Conservation (phyloP, 1,284 basidiomycete species). For the Sanghuangporus weigelae region DNA sequence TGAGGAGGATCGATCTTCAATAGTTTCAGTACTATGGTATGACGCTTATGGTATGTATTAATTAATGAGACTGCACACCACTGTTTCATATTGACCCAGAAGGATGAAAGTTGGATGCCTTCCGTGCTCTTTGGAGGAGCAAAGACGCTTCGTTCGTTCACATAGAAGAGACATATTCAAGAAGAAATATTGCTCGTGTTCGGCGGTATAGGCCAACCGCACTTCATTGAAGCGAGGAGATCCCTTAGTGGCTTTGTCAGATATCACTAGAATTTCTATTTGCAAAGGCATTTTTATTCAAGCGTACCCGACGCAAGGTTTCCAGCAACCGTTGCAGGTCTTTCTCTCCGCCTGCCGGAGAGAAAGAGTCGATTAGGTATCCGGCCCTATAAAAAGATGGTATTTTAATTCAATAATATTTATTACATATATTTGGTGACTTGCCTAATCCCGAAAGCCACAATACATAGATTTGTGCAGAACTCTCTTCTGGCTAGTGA, state of each 20-base stretch:
- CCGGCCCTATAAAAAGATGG: constrained; percentile 28
- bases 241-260: not conserved
- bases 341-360: constrained; percentile 23
- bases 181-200: constrained; percentile 43
- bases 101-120: not conserved
- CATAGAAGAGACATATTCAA: constrained; percentile 29
- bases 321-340: constrained; percentile 26
- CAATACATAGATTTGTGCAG: constrained; percentile 5
- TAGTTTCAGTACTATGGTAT: too few species aligned
- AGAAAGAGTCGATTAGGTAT: constrained; percentile 37
- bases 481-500: constrained; percentile 3
- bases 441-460: constrained; percentile 16
- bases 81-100: not conserved
- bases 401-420: not conserved
- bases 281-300: not conserved
- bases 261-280: not conserved
- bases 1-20: constrained; percentile 4
- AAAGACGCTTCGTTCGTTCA: constrained; percentile 14
- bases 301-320: constrained; percentile 28
- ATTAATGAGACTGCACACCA: not conserved
- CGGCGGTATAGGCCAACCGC: constrained; percentile 35
- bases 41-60: not conserved
- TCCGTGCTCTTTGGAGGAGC: not conserved
- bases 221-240: constrained; percentile 31
- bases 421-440: not conserved